Percentiles rank a stretch among this genome's conserved stretches.
Conservation (phyloP, 2,329 filamentous ascomycete genomes). For the Aspergillus felis region DNA sequence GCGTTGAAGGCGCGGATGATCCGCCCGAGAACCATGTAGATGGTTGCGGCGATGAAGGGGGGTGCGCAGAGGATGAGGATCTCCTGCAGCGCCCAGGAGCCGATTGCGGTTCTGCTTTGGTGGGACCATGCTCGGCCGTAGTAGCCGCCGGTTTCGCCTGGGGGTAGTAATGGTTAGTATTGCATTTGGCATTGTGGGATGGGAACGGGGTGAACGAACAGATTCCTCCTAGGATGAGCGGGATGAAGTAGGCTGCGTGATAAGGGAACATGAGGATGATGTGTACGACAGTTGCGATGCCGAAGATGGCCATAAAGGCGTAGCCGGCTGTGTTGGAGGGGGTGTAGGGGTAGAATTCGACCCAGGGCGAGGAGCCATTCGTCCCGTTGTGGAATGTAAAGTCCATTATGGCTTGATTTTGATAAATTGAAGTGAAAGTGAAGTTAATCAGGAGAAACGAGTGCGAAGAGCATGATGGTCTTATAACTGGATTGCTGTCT, state of each 20-base stretch:
- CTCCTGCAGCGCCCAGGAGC: constrained; percentile 18
- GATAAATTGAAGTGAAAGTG: background rate
- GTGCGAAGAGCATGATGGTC: background rate
- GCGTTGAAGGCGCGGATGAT: constrained; percentile 35
- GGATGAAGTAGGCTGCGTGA: constrained; percentile 35
- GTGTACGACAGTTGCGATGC: constrained; percentile 26
- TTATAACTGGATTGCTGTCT: background rate
- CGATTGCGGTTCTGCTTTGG: constrained; percentile 19
- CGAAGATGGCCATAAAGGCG: constrained; percentile 35
- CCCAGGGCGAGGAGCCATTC: constrained; percentile 28
- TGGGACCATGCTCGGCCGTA: constrained; percentile 35
- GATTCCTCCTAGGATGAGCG: constrained; percentile 34
- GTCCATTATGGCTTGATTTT: constrained; percentile 21
- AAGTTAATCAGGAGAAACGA: background rate
- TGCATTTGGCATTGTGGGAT: background rate
- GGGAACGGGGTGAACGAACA: constrained; percentile 21
- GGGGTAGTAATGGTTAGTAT: background rate
- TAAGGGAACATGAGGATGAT: constrained; percentile 29
- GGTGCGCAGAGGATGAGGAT: constrained; percentile 12
- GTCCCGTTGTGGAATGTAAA: constrained; percentile 27
- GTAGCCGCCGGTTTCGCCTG: constrained; percentile 36
- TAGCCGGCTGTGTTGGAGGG: constrained; percentile 33
- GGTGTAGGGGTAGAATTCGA: constrained; percentile 37
- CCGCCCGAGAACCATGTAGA: constrained; percentile 26
- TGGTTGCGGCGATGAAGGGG: constrained; percentile 20